Evolutionary conservation across 1,284 basidiomycete genomes (phyloP).

Genomic region (Sanghuangporus weigelae): DNA sequence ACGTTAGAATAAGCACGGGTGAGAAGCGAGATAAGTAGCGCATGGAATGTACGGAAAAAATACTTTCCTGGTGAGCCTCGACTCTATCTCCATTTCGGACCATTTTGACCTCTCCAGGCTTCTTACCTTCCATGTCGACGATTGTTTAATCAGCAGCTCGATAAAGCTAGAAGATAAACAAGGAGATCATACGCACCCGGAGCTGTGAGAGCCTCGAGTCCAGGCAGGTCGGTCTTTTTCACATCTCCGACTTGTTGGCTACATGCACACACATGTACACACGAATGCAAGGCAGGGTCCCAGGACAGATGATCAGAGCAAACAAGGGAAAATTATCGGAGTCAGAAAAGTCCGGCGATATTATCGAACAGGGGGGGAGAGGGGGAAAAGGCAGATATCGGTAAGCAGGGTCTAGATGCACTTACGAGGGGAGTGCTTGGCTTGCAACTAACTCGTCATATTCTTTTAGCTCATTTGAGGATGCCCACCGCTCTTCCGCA

Average conservation of each 20-base stretch:
- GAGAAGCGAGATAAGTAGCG: background rate
- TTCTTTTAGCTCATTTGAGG: constrained; percentile 56
- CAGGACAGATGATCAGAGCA: background rate
- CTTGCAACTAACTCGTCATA: constrained; percentile 72
- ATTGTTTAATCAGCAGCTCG: background rate
- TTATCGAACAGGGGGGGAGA: background rate
- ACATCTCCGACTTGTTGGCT: constrained; percentile 88
- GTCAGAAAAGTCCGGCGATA: background rate
- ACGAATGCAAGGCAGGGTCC: background rate
- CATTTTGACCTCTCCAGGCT: constrained; percentile 92
- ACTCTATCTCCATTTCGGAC: constrained; percentile 73
- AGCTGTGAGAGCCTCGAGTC: constrained; percentile 68
- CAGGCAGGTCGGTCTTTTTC: constrained; percentile 84
- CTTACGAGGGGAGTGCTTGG: constrained; percentile 55
- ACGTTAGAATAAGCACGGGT: background rate
- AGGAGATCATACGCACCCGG: constrained; percentile 50
- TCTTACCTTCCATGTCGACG: constrained; percentile 55
- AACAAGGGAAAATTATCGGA: background rate
- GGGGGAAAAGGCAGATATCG: background rate
- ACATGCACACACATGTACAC: background rate
- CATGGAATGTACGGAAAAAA: background rate
- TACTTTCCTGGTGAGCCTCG: constrained; percentile 69
- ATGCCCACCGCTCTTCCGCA: constrained; percentile 69
- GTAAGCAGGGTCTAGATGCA: background rate
- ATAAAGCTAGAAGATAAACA: background rate